Evolutionary conservation across 139 green algal species (phyloP), one percentile per base, ranked within the genome.

Genomic region (Chlorella sp.): DNA sequence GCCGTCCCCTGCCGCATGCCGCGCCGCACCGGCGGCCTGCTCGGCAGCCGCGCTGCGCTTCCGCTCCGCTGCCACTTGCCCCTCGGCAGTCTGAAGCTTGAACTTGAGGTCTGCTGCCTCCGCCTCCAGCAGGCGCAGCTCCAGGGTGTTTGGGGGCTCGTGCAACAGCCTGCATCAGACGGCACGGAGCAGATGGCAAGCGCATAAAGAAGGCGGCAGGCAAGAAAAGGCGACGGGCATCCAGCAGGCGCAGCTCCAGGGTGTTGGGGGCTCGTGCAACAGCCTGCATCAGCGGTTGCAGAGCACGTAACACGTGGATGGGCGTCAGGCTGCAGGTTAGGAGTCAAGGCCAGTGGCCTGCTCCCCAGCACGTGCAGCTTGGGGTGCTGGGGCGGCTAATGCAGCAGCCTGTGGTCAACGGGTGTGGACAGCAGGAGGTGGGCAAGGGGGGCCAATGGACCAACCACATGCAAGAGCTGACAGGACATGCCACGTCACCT

Each of bases 51-150:
- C 78, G 5, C 48, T 60, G 19, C 24, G 53, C n/a, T 76, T 53
- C n/a, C 80, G n/a, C 68, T 82, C 87, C 21, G 68, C 81, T 3
- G n/a, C 78, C 36, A 77, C 53, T 14, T n/a, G 30, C 4, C 30
- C 75, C 81, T 91, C 87, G 15, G 66, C 68, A 14, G 68, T 1
- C 68, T 88, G 84, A 68, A 88, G 84, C 84, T 81, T 88, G 40
- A 88, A 88, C 39, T 76, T 75, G 22, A 81, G 84, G 68, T 88
- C 84, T 26, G 81, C 81, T 11, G 60, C 24, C 78, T 91, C 87
- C 15, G 87, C 87, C 68, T 91, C 87, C 81, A 91, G 78, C 68
- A 91, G 80, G n/a, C 81, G 78, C n/a, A 77, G 34, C 68, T 91
- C 87, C n/a, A 88, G 71, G n/a, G 86, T 57, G 73, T 84, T 83